Conservation (phyloP, 306 rosid genomes). For the Cicer bijugum region DNA sequence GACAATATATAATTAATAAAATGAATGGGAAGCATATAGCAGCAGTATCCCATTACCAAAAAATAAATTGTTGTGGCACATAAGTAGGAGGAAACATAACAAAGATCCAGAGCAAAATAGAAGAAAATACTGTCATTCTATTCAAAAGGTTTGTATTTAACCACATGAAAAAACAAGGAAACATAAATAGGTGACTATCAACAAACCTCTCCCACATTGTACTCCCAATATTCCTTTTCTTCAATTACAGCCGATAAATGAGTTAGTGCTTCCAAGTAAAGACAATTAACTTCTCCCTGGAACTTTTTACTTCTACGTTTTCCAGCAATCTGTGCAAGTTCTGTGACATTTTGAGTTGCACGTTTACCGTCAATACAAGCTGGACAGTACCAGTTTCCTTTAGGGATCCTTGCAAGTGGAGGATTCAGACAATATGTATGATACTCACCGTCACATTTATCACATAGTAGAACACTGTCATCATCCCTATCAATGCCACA, state of each 20-base stretch:
- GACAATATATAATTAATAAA: constrained; percentile 18
- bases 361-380: constrained; percentile 76
- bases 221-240: constrained; percentile 94
- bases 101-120: constrained; percentile 2
- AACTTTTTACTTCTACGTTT: constrained; percentile 62
- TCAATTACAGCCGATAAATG: constrained; percentile 73
- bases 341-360: constrained; percentile 60
- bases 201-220: constrained; percentile 75
- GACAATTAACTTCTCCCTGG: constrained; percentile 74
- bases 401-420: constrained; percentile 98
- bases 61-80: background rate
- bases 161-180: constrained; percentile 32
- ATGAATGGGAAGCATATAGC: constrained; percentile 25
- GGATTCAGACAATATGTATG: constrained; percentile 98
- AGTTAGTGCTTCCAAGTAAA: constrained; percentile 71
- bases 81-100: constrained; percentile 4
- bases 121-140: constrained; percentile 28
- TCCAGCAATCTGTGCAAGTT: constrained; percentile 46
- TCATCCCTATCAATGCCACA: constrained; percentile 99
- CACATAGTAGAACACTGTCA: constrained; percentile 94
- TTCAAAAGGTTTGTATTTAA: constrained; percentile 2
- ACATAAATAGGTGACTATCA: constrained; percentile 36
- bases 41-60: constrained; percentile 13
- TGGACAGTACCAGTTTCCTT: constrained; percentile 99
- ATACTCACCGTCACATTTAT: constrained; percentile 98